Conservation (phyloP, 495 filamentous ascomycete genomes). For the Aspergillus indologenus region DNA sequence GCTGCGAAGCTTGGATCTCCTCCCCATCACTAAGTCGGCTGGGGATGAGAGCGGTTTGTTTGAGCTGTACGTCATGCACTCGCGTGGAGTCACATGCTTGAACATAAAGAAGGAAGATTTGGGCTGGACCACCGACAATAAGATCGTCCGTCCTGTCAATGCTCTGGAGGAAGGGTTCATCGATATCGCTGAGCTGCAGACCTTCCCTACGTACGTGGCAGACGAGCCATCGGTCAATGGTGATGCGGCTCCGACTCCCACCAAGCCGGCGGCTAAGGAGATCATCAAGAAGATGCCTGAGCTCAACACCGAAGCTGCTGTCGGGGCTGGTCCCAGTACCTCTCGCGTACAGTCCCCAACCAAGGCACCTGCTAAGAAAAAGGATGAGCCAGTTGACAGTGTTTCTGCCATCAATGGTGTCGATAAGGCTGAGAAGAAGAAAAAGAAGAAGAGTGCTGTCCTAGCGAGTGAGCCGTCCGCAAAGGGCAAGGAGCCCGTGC, state of each 20-base stretch:
- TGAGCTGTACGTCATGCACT: conserved; percentile 96
- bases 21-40: conserved; percentile 54
- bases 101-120: conserved; percentile 82
- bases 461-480: conserved; percentile 28
- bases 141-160: conserved; percentile 71
- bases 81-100: conserved; percentile 85
- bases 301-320: conserved; percentile 22
- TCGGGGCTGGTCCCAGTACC: conserved; percentile 28
- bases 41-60: conserved; percentile 64
- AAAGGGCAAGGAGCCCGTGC: conserved; percentile 31
- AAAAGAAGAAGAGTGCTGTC: conserved; percentile 53
- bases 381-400: conserved; percentile 42
- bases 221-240: conserved; percentile 53
- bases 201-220: conserved; percentile 36
- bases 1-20: conserved; percentile 83
- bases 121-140: conserved; percentile 84
- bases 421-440: conserved; percentile 56
- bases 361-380: conserved; percentile 43
- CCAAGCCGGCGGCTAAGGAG: conserved; percentile 35
- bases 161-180: conserved; percentile 64
- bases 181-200: conserved; percentile 49
- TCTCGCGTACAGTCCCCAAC: conserved; percentile 41
- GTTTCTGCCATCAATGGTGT: conserved; percentile 29
- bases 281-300: conserved; percentile 40
- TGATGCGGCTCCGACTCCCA: conserved; percentile 37